These are phyloP conservation scores for Fusarium buharicum DNA, from an alignment of 2,329 filamentous ascomycete genomes.

Conservation along the genomic window DNA sequence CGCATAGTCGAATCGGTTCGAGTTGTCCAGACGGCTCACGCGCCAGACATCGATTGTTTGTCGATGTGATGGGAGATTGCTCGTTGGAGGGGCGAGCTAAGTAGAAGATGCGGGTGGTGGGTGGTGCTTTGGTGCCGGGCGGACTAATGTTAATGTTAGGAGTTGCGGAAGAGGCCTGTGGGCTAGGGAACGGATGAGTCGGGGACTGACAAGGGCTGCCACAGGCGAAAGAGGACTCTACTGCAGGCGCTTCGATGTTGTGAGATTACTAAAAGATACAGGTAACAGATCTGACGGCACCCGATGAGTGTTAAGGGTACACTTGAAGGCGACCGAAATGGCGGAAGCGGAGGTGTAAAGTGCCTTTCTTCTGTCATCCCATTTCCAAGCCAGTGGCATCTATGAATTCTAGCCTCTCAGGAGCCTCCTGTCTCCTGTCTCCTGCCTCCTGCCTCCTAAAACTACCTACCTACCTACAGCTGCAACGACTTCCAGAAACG, in stretches of 20 bases:
- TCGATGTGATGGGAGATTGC: slow-evolving; percentile 40
- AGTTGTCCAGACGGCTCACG: slow-evolving; percentile 42
- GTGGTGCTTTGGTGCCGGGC: slow-evolving; percentile 33
- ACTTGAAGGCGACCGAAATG: slow-evolving; percentile 11
- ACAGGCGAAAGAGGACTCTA: slow-evolving; percentile 11
- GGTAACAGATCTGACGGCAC: background rate
- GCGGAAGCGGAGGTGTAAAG: slow-evolving; percentile 34
- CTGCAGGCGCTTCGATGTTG: slow-evolving; percentile 12
- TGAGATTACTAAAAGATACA: background rate
- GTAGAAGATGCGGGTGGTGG: slow-evolving; percentile 41
- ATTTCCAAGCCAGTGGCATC: slow-evolving; percentile 27
- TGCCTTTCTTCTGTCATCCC: slow-evolving; percentile 29
- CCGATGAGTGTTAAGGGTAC: background rate
- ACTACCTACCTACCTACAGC: slow-evolving; percentile 13
- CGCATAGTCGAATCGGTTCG: slow-evolving; percentile 50
- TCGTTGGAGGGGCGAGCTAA: slow-evolving; percentile 43
- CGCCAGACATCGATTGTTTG: slow-evolving; percentile 45
- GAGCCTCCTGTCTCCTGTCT: slow-evolving; percentile 38
- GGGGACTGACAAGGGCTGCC: slow-evolving; percentile 22
- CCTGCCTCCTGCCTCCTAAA: no score
- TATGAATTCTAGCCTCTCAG: slow-evolving; percentile 16
- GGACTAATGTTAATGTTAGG: slow-evolving; percentile 30
- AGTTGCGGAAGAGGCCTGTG: slow-evolving; percentile 39
- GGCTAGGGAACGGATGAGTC: slow-evolving; percentile 33
- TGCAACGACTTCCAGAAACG: slow-evolving; percentile 27